A percentile compares a stretch with the other conserved stretches of the same genome.
Evolutionary conservation across 352 stramenopile species (phyloP).

Genomic region (Detonula confervacea): DNA sequence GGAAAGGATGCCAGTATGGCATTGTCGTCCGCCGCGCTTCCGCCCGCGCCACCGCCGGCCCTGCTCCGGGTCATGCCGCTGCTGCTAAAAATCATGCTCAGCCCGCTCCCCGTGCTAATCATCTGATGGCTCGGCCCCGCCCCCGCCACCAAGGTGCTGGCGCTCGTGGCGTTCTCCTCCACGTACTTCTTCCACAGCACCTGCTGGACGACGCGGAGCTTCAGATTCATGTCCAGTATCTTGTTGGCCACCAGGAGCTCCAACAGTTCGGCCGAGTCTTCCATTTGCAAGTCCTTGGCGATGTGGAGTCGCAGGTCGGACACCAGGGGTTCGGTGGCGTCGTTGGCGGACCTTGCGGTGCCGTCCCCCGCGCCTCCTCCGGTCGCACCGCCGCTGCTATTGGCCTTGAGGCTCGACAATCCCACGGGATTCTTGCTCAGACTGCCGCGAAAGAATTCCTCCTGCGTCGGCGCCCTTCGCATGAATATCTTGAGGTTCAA

Average conservation of each 20-base stretch:
- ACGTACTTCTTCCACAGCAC: conserved; percentile 85
- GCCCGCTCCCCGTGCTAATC: conserved; percentile 59
- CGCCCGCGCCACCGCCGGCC: too few species aligned
- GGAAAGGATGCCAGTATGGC: conserved; percentile 63
- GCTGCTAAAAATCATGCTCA: conserved; percentile 77
- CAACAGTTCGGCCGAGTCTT: conserved; percentile 83
- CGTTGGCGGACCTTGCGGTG: conserved; percentile 3
- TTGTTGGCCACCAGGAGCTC: conserved; percentile 86
- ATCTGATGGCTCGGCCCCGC: conserved; percentile 54
- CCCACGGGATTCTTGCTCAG: conserved; percentile 79
- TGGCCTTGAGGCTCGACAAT: conserved; percentile 51
- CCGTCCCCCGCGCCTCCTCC: neutral
- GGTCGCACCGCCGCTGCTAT: neutral
- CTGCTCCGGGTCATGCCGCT: too few species aligned
- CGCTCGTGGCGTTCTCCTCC: conserved; percentile 70
- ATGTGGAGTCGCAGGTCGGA: conserved; percentile 85
- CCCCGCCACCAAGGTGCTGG: conserved; percentile 36
- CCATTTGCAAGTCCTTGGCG: conserved; percentile 88
- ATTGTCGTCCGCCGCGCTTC: too few species aligned
- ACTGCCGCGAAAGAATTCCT: conserved; percentile 87
- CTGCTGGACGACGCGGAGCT: conserved; percentile 77
- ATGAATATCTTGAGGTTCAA: conserved; percentile 83
- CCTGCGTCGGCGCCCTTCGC: conserved; percentile 82
- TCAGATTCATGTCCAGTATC: conserved; percentile 80
- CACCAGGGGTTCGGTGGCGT: conserved; percentile 63